Percentiles rank a stretch among this genome's conserved stretches.
Evolutionary conservation across 208 protist species (phyloP).

Genomic region (Novymonas esmeraldas): DNA sequence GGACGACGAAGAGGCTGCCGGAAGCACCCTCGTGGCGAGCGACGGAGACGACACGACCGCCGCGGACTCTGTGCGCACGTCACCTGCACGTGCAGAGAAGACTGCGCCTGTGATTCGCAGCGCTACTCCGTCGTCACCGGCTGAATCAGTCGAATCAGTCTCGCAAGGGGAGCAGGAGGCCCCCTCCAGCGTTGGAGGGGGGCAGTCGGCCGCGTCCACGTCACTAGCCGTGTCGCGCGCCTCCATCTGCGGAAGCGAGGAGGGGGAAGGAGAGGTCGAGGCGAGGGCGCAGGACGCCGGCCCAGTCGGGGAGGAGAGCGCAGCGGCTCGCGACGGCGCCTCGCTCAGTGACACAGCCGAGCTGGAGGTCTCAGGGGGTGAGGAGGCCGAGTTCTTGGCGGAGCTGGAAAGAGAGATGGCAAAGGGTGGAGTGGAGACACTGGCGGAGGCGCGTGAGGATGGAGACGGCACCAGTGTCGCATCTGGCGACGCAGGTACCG

Average conservation of each 20-base stretch:
- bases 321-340: background rate
- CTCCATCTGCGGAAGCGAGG: background rate
- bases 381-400: slow-evolving; percentile 26
- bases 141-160: background rate
- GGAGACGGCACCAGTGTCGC: background rate
- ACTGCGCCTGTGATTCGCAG: background rate
- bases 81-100: background rate
- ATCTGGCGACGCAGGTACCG: background rate
- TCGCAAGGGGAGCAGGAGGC: background rate
- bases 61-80: background rate
- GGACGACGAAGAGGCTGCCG: background rate
- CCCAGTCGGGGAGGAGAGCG: background rate
- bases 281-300: background rate
- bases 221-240: background rate
- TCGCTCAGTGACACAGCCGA: slow-evolving; percentile 10
- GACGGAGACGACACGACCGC: background rate
- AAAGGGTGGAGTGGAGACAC: background rate
- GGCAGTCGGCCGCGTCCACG: background rate
- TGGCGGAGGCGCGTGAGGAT: background rate
- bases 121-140: background rate
- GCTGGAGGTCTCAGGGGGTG: slow-evolving; percentile 18
- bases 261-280: background rate
- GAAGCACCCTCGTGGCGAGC: slow-evolving; percentile 1
- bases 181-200: background rate
- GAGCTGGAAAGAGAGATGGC: slow-evolving; percentile 26